These are phyloP conservation scores for Pezicula neosporulosa DNA, from an alignment of 2,329 filamentous ascomycete genomes.

Conservation along the genomic window DNA sequence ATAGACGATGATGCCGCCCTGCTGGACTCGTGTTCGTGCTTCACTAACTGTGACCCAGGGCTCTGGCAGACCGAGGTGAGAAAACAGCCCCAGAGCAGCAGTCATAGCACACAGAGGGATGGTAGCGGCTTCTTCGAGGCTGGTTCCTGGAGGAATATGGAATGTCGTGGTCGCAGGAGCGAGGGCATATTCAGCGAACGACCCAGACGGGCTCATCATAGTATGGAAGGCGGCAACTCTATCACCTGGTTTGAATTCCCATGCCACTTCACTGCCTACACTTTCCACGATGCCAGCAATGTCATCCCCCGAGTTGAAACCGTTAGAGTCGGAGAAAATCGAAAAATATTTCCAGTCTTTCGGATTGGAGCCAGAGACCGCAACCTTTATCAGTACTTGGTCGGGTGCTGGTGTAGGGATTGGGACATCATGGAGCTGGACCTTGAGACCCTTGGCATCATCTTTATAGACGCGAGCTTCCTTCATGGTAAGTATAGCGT, in stretches of 20 bases:
- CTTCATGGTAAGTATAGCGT: too few relatives aligned
- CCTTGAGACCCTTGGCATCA: slow-evolving; percentile 7
- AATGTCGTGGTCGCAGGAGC: slow-evolving; percentile 51
- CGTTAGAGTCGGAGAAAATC: too few relatives aligned
- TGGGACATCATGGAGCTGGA: slow-evolving; percentile 12
- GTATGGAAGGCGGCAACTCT: slow-evolving; percentile 44
- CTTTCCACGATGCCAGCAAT: slow-evolving; percentile 36
- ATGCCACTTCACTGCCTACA: slow-evolving; percentile 41
- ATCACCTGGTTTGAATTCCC: slow-evolving; percentile 34
- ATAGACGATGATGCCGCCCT: slow-evolving; percentile 9
- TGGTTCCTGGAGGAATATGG: slow-evolving; percentile 14
- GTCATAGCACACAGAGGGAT: slow-evolving; percentile 38
- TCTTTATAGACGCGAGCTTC: slow-evolving; percentile 18
- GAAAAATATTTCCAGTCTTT: slow-evolving; percentile 12
- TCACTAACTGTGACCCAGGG: too few relatives aligned
- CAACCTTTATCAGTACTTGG: slow-evolving; percentile 22
- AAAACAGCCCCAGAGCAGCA: slow-evolving; percentile 32
- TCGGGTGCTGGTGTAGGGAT: slow-evolving; percentile 16
- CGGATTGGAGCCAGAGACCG: slow-evolving; percentile 19
- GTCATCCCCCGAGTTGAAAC: slow-evolving; percentile 15
- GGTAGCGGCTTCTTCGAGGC: slow-evolving; percentile 32
- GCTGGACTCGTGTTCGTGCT: slow-evolving; percentile 4
- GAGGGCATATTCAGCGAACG: slow-evolving; percentile 57
- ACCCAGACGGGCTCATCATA: slow-evolving; percentile 47
- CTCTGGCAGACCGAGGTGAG: slow-evolving; percentile 29